Base-by-base conservation (phyloP, 73 alveolate genomes). In the Breviolum minutum region DNA sequence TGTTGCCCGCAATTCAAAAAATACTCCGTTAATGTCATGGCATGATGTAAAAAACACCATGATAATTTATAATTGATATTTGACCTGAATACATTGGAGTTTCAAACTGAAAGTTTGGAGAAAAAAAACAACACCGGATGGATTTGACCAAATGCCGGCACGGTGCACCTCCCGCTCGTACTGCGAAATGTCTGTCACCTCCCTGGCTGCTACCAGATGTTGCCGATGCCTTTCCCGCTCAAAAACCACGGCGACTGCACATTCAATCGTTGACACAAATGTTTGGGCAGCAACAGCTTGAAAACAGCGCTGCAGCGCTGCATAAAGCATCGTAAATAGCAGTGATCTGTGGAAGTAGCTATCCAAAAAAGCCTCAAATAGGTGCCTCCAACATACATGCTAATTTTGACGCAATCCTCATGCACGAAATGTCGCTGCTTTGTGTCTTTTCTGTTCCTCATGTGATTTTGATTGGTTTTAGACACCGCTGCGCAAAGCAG, bases 201-300 rank as follows among this genome's bases (percentile, higher is more conserved):
- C 94, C 32, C 19, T 60, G 62, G 94, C 94, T 19, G 94, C 94
- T 29, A 62, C 63, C 27, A 85, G 63, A 63, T 85, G 94, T 26
- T 85, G 71, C 62, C 94, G 94, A 27, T 85, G 94, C 94, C 94
- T 85, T 30, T n/a, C n/a, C n/a, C n/a, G n/a, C n/a, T n/a, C 10
- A 9, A 10, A 29, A 80, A 2, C 12, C 60, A 2, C 10, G 40
- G 8, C 29, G 19, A 71, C 0, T 0, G 29, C 19, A 11, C 32
- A 71, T 71, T 40, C 54, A 40, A 40, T 40, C 54, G 54, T 40
- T 40, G 54, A 40, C 0, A 40, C 3, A 40, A 2, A 40, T 40
- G 5, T 40, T 40, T 40, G 0, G 54, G 54, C 5, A 3, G 3
- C 5, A 40, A 40, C 3, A 40, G 54, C 54, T 40, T 40, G 54